Evolutionary conservation across 495 filamentous ascomycete species (phyloP), one percentile per base, ranked within the genome.

Genomic region (Penicillium atrosanguineum): DNA sequence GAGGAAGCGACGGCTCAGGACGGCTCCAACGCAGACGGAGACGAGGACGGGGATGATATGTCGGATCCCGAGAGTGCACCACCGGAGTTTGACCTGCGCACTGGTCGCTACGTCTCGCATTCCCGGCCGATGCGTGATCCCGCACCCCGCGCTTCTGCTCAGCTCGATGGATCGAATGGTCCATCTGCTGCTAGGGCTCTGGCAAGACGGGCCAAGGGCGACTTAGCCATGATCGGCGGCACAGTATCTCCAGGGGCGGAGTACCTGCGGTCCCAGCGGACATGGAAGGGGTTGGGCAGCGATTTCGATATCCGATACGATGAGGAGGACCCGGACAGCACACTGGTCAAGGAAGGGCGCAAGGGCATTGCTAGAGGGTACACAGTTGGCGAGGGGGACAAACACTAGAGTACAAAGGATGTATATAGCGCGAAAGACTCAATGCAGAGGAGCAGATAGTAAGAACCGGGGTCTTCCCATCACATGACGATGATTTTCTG

Each of bases 341-440:
- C 82, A 7, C 47, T 70, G 34, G 78, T 91, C 48, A 88, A 95
- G 65, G 85, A 95, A 68, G 94, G 94, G 23, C 85, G 90, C 65
- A 87, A 85, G 59, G 95, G 95, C 11, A 84, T 96, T 48, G 94
- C 94, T 41, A 87, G 88, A 64, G 95, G 93, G 1, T 99, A 99
- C 78, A 83, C 76, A 0, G 85, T 94, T 50, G 90, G 88, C 18
- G 80, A 79, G 52, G 57, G 57, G 49, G 63, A 75, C 28, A 68
- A 62, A 46, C 73, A 77, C 56, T 78, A 70, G 55, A 39, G 40
- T 19, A 31, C 29, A 15, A 40, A 39, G 31, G 50, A 43, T 29
- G 18, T 26, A 37, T 28, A 15, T 34, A 34, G 31, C 31, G 31
- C 31, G 31, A 34, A 34, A 34, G 11, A 34, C 9, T 34, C 12